Conservation (phyloP, 106 monocot genomes). For the Acanthochlamys bracteata region DNA sequence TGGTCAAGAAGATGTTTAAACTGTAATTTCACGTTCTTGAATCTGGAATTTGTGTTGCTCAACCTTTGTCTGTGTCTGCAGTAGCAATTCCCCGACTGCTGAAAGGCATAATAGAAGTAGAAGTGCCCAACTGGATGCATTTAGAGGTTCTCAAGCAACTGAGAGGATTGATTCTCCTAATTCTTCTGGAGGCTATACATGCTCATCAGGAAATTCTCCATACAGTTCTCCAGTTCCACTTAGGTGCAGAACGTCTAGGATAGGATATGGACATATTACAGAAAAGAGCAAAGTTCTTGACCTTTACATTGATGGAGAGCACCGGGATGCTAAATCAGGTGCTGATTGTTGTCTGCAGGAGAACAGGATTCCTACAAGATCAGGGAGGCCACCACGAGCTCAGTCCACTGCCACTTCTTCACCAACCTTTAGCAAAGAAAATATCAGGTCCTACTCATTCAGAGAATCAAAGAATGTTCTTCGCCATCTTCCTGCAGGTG, state of each 20-base stretch:
- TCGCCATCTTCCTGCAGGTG: constrained; percentile 10
- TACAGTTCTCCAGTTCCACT: constrained; percentile 36
- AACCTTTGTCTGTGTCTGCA: background rate
- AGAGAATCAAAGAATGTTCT: constrained; percentile 27
- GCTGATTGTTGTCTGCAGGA: constrained; percentile 19
- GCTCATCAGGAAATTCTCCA: constrained; percentile 26
- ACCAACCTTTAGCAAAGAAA: constrained; percentile 32
- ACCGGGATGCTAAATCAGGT: constrained; percentile 16
- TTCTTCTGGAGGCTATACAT: constrained; percentile 20
- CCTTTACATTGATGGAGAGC: constrained; percentile 48
- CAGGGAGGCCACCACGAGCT: constrained; percentile 48
- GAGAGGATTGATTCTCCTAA: constrained; percentile 26
- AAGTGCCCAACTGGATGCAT: constrained; percentile 12
- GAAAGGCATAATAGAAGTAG: constrained; percentile 18
- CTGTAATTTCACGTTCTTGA: no score
- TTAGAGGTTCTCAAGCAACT: constrained; percentile 7
- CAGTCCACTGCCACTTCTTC: constrained; percentile 45
- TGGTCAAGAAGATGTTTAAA: no score
- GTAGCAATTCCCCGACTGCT: constrained; percentile 15
- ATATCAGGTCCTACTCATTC: constrained; percentile 24
- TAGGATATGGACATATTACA: constrained; percentile 4
- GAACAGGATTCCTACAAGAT: constrained; percentile 22
- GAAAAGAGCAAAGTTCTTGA: constrained; percentile 22
- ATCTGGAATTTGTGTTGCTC: no score
- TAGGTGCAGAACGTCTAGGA: constrained; percentile 25